Evolutionary conservation across 140 eudicot species (phyloP).

Genomic region (Anethum foeniculum): DNA sequence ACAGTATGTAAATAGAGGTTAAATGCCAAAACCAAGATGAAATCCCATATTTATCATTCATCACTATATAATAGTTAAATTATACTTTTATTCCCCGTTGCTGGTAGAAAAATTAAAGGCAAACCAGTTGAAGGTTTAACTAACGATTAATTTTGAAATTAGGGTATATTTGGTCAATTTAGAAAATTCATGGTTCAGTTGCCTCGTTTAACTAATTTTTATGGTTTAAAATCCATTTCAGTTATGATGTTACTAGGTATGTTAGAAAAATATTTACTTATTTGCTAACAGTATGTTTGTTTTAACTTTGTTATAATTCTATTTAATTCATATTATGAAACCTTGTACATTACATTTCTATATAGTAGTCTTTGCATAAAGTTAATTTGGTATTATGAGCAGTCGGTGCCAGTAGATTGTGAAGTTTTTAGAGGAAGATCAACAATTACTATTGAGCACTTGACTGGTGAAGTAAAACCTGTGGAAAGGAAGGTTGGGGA

Average conservation of each 20-base stretch:
- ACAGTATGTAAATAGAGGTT: not conserved
- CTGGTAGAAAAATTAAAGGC: not conserved
- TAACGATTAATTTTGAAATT: not conserved
- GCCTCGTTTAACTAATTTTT: not conserved
- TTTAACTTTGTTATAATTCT: not conserved
- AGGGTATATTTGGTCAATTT: not conserved
- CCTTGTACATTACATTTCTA: not conserved
- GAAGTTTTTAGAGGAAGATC: constrained; percentile 85
- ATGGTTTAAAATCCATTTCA: not conserved
- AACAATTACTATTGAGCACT: constrained; percentile 88
- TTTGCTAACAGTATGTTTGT: not conserved
- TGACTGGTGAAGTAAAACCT: constrained; percentile 99
- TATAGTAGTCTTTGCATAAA: constrained; percentile 8
- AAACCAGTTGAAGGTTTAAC: not conserved
- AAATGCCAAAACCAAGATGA: not conserved
- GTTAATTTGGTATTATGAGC: constrained; percentile 30
- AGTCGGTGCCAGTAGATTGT: constrained; percentile 99
- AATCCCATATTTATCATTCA: not conserved
- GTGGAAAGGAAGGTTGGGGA: constrained; percentile 75
- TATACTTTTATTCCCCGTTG: not conserved
- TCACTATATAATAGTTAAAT: not conserved
- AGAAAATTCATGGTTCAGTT: not conserved
- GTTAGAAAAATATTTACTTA: not conserved
- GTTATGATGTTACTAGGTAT: not conserved
- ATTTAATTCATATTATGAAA: not conserved